A percentile compares a stretch with the other conserved stretches of the same genome.
Evolutionary conservation across 768 basidiomycete genomes (phyloP).

Genomic region (Tubosaeta sp.): DNA sequence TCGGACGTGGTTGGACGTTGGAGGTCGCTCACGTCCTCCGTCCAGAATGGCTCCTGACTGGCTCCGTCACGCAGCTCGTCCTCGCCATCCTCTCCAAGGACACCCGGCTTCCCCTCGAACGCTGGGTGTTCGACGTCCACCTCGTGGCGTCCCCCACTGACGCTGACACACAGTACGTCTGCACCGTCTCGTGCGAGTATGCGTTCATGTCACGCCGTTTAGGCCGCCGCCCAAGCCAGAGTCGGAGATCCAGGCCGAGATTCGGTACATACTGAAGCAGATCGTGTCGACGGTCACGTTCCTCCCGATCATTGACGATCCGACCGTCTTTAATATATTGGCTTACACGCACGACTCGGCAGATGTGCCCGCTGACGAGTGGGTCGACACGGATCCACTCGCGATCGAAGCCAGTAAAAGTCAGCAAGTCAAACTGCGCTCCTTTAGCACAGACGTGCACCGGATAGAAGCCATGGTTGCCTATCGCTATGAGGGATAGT

Average conservation of each 20-base stretch:
- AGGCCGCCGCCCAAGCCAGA: conserved; percentile 67
- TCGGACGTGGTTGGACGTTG: neutral
- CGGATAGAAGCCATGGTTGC: conserved; percentile 97
- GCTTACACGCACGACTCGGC: conserved; percentile 92
- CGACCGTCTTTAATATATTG: conserved; percentile 95
- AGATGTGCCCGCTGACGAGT: conserved; percentile 88
- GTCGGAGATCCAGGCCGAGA: conserved; percentile 93
- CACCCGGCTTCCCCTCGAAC: conserved; percentile 83
- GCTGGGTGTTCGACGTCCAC: conserved; percentile 98
- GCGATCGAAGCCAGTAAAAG: conserved; percentile 92
- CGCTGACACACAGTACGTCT: conserved; percentile 46
- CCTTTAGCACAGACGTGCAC: conserved; percentile 97
- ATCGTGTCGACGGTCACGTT: conserved; percentile 97
- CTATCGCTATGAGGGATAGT: conserved; percentile 80
- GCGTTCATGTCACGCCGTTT: neutral
- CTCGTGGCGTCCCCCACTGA: conserved; percentile 63
- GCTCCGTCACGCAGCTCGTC: conserved; percentile 90
- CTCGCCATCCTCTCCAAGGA: conserved; percentile 96
- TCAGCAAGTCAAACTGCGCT: conserved; percentile 90
- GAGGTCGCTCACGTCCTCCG: neutral
- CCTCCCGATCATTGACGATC: conserved; percentile 91
- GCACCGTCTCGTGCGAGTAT: neutral
- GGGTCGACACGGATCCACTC: conserved; percentile 92
- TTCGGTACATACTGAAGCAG: conserved; percentile 96
- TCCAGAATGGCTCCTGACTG: conserved; percentile 89